Percentiles rank a stretch among this genome's conserved stretches.
Evolutionary conservation across 1,139 yeast genomes (phyloP).

Genomic region (Debaryomycetaceae sp.): DNA sequence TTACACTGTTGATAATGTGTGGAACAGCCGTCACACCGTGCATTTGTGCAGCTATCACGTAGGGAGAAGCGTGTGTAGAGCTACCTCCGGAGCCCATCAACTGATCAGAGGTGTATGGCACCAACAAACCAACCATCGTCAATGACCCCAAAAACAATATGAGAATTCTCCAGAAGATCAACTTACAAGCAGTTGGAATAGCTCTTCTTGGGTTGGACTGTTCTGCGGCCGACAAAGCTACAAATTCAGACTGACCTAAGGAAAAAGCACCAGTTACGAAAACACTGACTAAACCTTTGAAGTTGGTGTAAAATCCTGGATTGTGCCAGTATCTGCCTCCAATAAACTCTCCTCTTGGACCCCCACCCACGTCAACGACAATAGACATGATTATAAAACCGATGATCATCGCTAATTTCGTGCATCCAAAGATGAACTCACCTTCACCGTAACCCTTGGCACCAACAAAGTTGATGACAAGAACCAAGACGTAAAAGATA

Average conservation of each 20-base stretch:
- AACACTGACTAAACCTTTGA: conserved; percentile 24
- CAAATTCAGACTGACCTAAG: conserved; percentile 28
- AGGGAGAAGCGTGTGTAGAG: conserved; percentile 58
- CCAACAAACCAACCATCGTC: conserved; percentile 32
- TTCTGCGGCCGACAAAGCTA: conserved; percentile 32
- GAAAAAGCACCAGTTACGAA: conserved; percentile 28
- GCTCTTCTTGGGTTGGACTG: conserved; percentile 30
- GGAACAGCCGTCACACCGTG: conserved; percentile 56
- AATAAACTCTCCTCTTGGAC: conserved; percentile 23
- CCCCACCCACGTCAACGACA: conserved; percentile 32
- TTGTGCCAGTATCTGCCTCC: conserved; percentile 30
- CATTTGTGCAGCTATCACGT: conserved; percentile 54
- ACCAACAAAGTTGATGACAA: conserved; percentile 29
- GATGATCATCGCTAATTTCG: conserved; percentile 27
- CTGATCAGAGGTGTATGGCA: conserved; percentile 27
- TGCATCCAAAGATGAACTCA: conserved; percentile 25
- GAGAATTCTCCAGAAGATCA: conserved; percentile 30
- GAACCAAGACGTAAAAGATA: conserved; percentile 26
- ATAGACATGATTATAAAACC: conserved; percentile 30
- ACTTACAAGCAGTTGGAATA: conserved; percentile 31
- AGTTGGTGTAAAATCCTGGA: conserved; percentile 22
- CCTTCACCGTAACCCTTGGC: conserved; percentile 37
- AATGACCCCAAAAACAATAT: conserved; percentile 31
- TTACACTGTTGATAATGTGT: conserved; percentile 49
- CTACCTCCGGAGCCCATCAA: conserved; percentile 31